phyloP scores from a whole-genome alignment of 1,284 basidiomycete species.

The Meripilus lineatus region DNA sequence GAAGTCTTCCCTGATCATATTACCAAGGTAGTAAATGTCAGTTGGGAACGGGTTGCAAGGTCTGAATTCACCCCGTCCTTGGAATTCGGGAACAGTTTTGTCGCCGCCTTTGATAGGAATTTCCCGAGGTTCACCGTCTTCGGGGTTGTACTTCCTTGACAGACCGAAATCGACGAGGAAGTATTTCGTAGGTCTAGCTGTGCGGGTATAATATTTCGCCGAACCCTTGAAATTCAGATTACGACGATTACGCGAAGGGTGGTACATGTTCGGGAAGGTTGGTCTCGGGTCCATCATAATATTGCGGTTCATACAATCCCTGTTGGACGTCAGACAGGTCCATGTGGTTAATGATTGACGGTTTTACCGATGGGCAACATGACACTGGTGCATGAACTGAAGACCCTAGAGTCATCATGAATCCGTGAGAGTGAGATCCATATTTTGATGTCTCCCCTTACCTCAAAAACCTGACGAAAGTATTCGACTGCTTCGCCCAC shows the following conservation, averaged over 20 bases:
- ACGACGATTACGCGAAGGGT: slow-evolving; percentile 15
- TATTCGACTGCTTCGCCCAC: slow-evolving; percentile 26
- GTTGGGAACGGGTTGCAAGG: slow-evolving; percentile 4
- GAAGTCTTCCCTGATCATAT: slow-evolving; percentile 16
- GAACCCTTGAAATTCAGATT: slow-evolving; percentile 15
- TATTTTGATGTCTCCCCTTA: slow-evolving; percentile 13
- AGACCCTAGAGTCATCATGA: slow-evolving; percentile 1
- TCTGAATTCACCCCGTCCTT: neutral
- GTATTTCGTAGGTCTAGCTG: slow-evolving; percentile 26
- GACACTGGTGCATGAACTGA: slow-evolving; percentile 1
- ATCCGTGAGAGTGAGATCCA: neutral
- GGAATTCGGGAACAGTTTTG: slow-evolving; percentile 15
- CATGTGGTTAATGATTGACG: neutral
- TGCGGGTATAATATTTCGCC: slow-evolving; percentile 24
- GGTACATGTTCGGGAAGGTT: slow-evolving; percentile 23
- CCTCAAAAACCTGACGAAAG: slow-evolving; percentile 25
- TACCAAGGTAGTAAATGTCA: slow-evolving; percentile 19
- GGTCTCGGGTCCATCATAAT: slow-evolving; percentile 32
- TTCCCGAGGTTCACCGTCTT: slow-evolving; percentile 11
- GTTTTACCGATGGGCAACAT: slow-evolving; percentile 4
- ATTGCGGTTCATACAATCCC: slow-evolving; percentile 33
- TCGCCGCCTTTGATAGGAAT: slow-evolving; percentile 8
- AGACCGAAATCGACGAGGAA: slow-evolving; percentile 32
- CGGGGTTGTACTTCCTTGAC: slow-evolving; percentile 22
- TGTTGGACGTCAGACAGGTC: neutral